A percentile compares a stretch with the other conserved stretches of the same genome.
phyloP scores from a whole-genome alignment of 192 early-diverging fungal genomes.

The Thoreauomyces humboldtii region DNA sequence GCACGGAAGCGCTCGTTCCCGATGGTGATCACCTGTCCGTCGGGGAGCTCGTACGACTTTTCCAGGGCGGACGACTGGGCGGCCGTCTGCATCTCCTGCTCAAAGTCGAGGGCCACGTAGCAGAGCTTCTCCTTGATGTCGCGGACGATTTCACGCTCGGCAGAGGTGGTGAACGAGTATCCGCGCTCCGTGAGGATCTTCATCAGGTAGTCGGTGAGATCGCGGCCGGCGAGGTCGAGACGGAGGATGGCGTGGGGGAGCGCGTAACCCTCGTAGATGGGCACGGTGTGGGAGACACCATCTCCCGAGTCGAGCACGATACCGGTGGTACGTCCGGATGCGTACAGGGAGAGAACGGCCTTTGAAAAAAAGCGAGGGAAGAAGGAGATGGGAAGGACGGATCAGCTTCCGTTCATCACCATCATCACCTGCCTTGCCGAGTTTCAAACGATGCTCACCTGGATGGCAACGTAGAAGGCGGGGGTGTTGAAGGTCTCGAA shows the following conservation, averaged over 20 bases:
- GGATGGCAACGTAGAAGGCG: constrained; percentile 97
- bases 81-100: constrained; percentile 96
- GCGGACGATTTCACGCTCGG: constrained; percentile 97
- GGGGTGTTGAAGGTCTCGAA: constrained; percentile 98
- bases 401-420: no score
- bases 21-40: constrained; percentile 97
- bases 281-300: constrained; percentile 96
- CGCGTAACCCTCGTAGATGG: constrained; percentile 96
- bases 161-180: constrained; percentile 92
- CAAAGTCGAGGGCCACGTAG: constrained; percentile 97
- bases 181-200: constrained; percentile 94
- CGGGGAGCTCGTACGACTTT: constrained; percentile 97
- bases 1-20: constrained; percentile 98
- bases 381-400: not conserved
- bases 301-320: constrained; percentile 98
- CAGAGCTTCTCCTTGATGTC: constrained; percentile 99
- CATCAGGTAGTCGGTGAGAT: constrained; percentile 93
- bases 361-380: not conserved
- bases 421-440: no score
- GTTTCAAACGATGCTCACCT: constrained; percentile 42
- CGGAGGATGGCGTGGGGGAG: constrained; percentile 95
- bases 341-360: constrained; percentile 93
- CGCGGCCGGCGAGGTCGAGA: constrained; percentile 95
- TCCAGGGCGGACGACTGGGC: constrained; percentile 87
- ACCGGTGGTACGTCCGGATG: constrained; percentile 97